Conservation (phyloP, 75 land plant species). For the Gnetum montanum region DNA sequence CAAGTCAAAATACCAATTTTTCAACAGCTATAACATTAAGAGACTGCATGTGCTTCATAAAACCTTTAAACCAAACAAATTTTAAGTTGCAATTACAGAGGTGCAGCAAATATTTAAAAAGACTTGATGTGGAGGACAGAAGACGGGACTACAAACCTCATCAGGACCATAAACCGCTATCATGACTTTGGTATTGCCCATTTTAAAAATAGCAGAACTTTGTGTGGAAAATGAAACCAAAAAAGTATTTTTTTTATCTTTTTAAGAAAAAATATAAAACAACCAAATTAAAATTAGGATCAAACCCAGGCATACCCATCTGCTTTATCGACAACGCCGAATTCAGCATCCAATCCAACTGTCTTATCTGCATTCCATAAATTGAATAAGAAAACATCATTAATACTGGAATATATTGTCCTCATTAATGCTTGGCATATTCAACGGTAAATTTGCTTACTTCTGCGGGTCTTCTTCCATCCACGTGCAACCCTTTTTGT, state of each 20-base stretch:
- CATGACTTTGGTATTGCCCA: conserved; percentile 98
- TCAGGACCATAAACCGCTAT: conserved; percentile 98
- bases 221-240: background rate
- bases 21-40: no score
- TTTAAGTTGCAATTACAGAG: no score
- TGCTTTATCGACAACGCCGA: conserved; percentile 80
- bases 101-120: no score
- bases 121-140: no score
- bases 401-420: background rate
- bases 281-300: background rate
- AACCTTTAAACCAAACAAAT: no score
- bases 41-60: no score
- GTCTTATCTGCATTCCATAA: conserved; percentile 65
- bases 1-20: no score
- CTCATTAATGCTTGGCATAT: background rate
- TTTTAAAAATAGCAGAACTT: conserved; percentile 93
- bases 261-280: background rate
- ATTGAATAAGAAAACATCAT: background rate
- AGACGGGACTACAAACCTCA: no score
- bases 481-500: conserved; percentile 89
- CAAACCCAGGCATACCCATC: conserved; percentile 55
- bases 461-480: conserved; percentile 89
- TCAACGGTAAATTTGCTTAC: conserved; percentile 13
- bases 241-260: background rate
- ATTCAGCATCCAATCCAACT: conserved; percentile 58